phyloP scores from a whole-genome alignment of 441 rosid species.

The California macrophylla region DNA sequence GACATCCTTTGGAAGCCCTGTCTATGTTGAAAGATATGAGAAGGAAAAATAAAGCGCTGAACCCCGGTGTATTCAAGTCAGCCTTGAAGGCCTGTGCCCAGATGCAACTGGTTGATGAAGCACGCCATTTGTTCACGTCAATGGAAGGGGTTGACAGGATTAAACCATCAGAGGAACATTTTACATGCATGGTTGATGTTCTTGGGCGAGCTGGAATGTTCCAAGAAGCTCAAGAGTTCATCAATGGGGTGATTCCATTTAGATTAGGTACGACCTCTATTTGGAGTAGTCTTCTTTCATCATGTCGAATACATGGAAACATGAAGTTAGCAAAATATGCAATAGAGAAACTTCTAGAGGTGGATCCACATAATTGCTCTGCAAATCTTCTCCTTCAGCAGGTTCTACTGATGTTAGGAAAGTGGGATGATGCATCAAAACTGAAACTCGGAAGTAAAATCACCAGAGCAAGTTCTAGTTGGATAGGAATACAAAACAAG shows the following conservation, averaged over 20 bases:
- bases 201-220: constrained; percentile 22
- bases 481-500: constrained; percentile 21
- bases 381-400: constrained; percentile 17
- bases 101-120: constrained; percentile 21
- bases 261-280: constrained; percentile 14
- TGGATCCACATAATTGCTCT: constrained; percentile 21
- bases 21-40: constrained; percentile 20
- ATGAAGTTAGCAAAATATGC: constrained; percentile 24
- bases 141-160: constrained; percentile 21
- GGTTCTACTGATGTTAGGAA: constrained; percentile 18
- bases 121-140: constrained; percentile 17
- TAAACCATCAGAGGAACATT: constrained; percentile 24
- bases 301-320: constrained; percentile 16
- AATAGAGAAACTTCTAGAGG: constrained; percentile 22
- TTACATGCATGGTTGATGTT: constrained; percentile 23
- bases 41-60: constrained; percentile 13
- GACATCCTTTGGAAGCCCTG: constrained; percentile 23
- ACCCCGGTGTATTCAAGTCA: constrained; percentile 18
- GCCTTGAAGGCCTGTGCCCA: constrained; percentile 24
- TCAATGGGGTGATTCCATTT: constrained; percentile 12
- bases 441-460: background rate
- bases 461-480: constrained; percentile 9
- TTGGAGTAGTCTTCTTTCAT: constrained; percentile 22
- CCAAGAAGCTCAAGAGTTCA: constrained; percentile 21
- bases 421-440: constrained; percentile 20